Evolutionary conservation across 192 early-diverging fungal genomes (phyloP).

Genomic region (Umbelopsis vinacea): DNA sequence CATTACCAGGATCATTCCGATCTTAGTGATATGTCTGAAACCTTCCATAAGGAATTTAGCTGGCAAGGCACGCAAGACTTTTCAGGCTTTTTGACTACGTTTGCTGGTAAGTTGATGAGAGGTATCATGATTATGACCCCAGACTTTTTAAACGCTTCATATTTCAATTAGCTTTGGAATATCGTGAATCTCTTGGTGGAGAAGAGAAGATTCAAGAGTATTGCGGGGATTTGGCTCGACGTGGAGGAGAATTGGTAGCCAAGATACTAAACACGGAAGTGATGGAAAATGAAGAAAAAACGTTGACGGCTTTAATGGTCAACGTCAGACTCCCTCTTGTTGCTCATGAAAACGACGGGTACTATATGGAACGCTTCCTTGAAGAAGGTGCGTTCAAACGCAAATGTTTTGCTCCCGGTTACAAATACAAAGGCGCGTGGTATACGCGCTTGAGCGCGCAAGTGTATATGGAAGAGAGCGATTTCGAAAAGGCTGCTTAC

Average conservation of each 20-base stretch:
- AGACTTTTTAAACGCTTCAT: constrained; percentile 40
- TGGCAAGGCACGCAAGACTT: constrained; percentile 55
- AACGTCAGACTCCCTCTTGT: constrained; percentile 59
- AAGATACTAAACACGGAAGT: constrained; percentile 58
- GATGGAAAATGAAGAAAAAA: constrained; percentile 51
- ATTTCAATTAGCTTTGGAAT: constrained; percentile 48
- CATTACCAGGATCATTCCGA: constrained; percentile 36
- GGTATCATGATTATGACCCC: not conserved
- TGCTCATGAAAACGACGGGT: constrained; percentile 31
- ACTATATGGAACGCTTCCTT: constrained; percentile 12
- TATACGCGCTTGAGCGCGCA: constrained; percentile 61
- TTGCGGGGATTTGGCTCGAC: constrained; percentile 54
- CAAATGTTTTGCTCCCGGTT: constrained; percentile 44
- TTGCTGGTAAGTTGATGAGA: constrained; percentile 22
- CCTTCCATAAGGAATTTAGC: constrained; percentile 50
- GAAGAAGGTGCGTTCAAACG: constrained; percentile 45
- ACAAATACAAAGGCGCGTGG: constrained; percentile 50
- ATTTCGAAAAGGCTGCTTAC: constrained; percentile 49
- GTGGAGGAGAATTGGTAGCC: constrained; percentile 61
- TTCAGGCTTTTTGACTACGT: constrained; percentile 31
- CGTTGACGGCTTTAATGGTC: constrained; percentile 57
- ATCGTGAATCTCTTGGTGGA: constrained; percentile 59
- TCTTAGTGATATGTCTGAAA: constrained; percentile 15
- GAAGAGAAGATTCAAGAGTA: constrained; percentile 62
- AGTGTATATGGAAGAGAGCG: constrained; percentile 53